Base-by-base conservation (phyloP, 108 stramenopile genomes). In the Conticribra weissflogii region DNA sequence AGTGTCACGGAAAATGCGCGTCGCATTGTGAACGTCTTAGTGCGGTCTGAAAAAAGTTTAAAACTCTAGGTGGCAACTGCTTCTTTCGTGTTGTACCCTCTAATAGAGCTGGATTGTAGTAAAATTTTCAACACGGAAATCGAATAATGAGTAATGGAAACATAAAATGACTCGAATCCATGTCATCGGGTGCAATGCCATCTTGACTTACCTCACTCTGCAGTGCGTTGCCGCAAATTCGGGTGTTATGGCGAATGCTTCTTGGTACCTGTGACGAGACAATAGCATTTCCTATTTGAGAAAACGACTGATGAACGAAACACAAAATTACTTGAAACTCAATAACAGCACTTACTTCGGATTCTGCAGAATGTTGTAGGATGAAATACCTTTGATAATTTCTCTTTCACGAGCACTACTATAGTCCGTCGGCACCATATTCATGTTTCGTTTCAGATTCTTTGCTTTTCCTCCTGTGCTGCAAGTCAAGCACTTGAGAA, bases 291-390 rank as follows among this genome's bases (percentile, higher is more conserved):
- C 12, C 12, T 41, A 9, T 9, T 5, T 9, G 36, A 41, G 8
- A 41, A 9, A 9, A 9, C 36, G 8, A 45, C 57, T 3, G 16
- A 7, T 33, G 31, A 49, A 41, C 27, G 18, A 48, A n/a, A 59
- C 23, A 27, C 5, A 41, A 41, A 5, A 41, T 41, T 12, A 9
- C 5, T 41, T 12, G 12, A 5, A 41, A 12, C 36, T 9, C 12
- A 12, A 41, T 12, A 41, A 5, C 5, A 41, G 8, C 5, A 65
- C 63, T 65, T 34, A 65, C 64, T 78, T 84, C 22, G 83, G 81
- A 59, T 85, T 85, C 53, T 82, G 80, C 19, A 85, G 61, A 53
- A 85, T 82, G 63, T 85, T 82, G 68, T 76, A 85, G 12, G 81
- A 68, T 3, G 72, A 44, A 16, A 85, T 25, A 7, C 84, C 84